phyloP scores from a whole-genome alignment of 768 basidiomycete species.

The Coprinopsis strossmayeri region DNA sequence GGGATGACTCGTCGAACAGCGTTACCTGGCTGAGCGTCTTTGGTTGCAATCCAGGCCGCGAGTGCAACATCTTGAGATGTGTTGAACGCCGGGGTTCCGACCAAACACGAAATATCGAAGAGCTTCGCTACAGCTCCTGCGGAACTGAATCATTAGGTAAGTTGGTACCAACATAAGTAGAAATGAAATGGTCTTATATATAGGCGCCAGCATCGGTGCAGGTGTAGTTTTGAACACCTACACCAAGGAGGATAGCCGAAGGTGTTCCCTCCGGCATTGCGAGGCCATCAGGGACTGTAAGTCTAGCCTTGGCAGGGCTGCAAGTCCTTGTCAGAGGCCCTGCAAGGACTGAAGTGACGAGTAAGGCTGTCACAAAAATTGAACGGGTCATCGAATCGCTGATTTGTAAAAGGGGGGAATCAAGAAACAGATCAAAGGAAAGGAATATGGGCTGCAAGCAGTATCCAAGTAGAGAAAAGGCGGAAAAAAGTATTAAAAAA shows the following conservation, averaged over 20 bases:
- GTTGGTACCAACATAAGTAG: background rate
- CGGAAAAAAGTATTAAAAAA: too few species aligned
- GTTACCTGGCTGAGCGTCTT: background rate
- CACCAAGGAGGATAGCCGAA: constrained; percentile 36
- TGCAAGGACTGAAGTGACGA: constrained; percentile 14
- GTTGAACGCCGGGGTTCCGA: constrained; percentile 19
- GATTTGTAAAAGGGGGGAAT: too few species aligned
- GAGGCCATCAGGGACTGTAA: constrained; percentile 23
- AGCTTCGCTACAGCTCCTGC: constrained; percentile 45
- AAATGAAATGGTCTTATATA: constrained; percentile 25
- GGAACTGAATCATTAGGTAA: constrained; percentile 23
- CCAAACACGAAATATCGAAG: constrained; percentile 48
- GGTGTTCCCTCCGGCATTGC: constrained; percentile 27
- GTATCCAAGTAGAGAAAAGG: too few species aligned
- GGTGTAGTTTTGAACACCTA: constrained; percentile 53
- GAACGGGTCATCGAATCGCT: too few species aligned
- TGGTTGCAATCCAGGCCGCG: constrained; percentile 10
- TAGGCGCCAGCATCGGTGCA: constrained; percentile 36
- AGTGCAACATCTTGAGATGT: constrained; percentile 20
- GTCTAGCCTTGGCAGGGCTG: constrained; percentile 19
- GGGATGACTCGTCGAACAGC: constrained; percentile 2
- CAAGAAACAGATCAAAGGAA: too few species aligned
- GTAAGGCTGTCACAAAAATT: too few species aligned
- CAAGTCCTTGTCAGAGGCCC: background rate
- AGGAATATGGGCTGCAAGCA: too few species aligned